phyloP scores from a whole-genome alignment of 495 filamentous ascomycete species.

The Hyaloscypha bicolor region DNA sequence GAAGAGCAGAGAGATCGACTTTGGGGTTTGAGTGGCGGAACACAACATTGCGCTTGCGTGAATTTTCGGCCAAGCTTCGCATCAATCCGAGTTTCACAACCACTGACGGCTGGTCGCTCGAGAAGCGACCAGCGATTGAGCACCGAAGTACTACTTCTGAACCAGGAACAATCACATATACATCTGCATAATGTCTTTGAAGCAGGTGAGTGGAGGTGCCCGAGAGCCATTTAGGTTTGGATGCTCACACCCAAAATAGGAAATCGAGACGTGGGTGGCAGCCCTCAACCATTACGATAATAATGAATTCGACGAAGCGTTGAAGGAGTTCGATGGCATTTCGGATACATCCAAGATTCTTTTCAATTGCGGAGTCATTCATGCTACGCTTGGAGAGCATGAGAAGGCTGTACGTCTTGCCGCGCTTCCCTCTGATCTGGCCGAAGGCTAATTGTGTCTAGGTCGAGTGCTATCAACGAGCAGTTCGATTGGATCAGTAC shows the following conservation, averaged over 20 bases:
- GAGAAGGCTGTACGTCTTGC: conserved; percentile 77
- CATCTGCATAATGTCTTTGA: conserved; percentile 64
- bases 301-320: conserved; percentile 89
- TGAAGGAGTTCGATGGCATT: conserved; percentile 81
- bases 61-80: not conserved
- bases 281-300: conserved; percentile 92
- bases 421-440: conserved; percentile 3
- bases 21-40: conserved; percentile 6
- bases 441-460: conserved; percentile 39
- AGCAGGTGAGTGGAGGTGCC: conserved; percentile 59
- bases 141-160: not conserved
- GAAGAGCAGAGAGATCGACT: not conserved
- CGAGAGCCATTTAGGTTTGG: conserved; percentile 26
- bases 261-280: conserved; percentile 98
- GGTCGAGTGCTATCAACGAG: conserved; percentile 94
- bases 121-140: conserved; percentile 27
- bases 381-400: conserved; percentile 96
- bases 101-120: conserved; percentile 32
- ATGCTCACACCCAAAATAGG: conserved; percentile 52
- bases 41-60: conserved; percentile 1
- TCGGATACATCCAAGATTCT: conserved; percentile 97
- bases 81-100: conserved; percentile 26
- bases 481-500: conserved; percentile 87
- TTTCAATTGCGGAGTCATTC: conserved; percentile 98
- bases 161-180: conserved; percentile 9